Conservation (phyloP, 2,329 filamentous ascomycete species). For the Verticillium isaacii region DNA sequence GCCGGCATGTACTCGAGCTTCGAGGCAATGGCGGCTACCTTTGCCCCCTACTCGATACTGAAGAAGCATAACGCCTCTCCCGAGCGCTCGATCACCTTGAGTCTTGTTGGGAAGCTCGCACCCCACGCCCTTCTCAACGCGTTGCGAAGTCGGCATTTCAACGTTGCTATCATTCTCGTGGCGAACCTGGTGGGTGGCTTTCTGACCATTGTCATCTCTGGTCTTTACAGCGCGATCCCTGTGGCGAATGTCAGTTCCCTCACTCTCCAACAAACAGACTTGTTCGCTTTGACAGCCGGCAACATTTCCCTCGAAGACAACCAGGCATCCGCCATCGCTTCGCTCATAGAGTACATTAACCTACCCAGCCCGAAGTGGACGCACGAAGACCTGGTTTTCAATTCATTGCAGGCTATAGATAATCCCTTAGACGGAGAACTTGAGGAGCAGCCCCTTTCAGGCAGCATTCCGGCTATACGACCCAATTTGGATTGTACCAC, state of each 20-base stretch:
- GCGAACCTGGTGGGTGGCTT: conserved; percentile 14
- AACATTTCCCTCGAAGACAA: conserved; percentile 16
- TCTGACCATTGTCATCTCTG: conserved; percentile 19
- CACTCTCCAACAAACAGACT: conserved; percentile 19
- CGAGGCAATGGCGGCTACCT: conserved; percentile 15
- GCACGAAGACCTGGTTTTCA: conserved; percentile 21
- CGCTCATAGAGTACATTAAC: conserved; percentile 19
- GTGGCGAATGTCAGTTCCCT: conserved; percentile 15
- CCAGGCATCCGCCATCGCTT: conserved; percentile 18
- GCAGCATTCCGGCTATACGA: conserved; percentile 13
- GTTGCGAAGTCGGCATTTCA: conserved; percentile 15
- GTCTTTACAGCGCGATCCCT: conserved; percentile 20
- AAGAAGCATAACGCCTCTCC: conserved; percentile 14
- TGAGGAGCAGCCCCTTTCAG: conserved; percentile 7
- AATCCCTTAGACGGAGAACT: conserved; percentile 4
- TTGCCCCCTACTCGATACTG: conserved; percentile 16
- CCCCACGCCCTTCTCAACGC: conserved; percentile 15
- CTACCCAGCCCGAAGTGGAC: conserved; percentile 25
- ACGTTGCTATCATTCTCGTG: conserved; percentile 16
- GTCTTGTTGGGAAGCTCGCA: conserved; percentile 15
- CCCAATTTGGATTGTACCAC: conserved; percentile 15
- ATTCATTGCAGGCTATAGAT: conserved; percentile 10
- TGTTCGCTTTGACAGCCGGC: conserved; percentile 17
- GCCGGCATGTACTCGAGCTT: conserved; percentile 17
- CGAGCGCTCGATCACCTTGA: conserved; percentile 12